Base-by-base conservation (phyloP, 495 filamentous ascomycete species). In the Penicillium pulvis region DNA sequence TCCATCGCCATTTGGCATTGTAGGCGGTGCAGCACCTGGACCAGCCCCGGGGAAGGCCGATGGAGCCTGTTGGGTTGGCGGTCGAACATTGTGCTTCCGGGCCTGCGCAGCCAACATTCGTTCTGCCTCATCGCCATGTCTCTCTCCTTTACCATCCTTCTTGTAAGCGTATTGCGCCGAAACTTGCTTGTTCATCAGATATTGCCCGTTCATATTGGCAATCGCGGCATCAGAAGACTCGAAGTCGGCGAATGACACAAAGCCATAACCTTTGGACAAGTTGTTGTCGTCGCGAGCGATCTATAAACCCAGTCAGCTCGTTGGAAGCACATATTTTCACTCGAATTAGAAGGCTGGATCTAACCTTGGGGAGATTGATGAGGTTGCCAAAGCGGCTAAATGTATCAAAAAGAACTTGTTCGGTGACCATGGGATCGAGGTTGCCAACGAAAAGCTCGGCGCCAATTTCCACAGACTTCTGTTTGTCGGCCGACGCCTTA, bases 131-230 rank as follows among this genome's bases (percentile, higher is more conserved):
- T 98, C 94, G 57, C 94, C 94, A 70, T 98, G 94, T 28, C 95
- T 83, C 76, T 98, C 94, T 59, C 93, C 93, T 75, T 97, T 96
- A 44, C 95, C 94, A 67, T 98, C 95, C 74, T 98, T 98, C 82
- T 98, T 98, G 81, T 96, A 98, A 42, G 94, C 94, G 73, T 98
- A 98, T 71, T 98, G 93, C 43, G 98, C 95, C 2, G 87, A 90
- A 63, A 96, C 86, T 66, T 94, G 87, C 74, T 97, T 96, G 78
- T 96, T 97, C 85, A 95, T 94, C 50, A 98, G 83, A 74, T 92
- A 97, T 73, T 98, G 93, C 53, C 92, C 91, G 70, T 97, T 90
- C 93, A 98, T 97, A 66, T 91, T 91, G 51, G 85, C 79, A 55
- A 95, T 89, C 30, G 94, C 95, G 56, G 90, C 89, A 65, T 98